Evolutionary conservation across 1,284 basidiomycete species (phyloP).

Genomic region (Heterobasidion annosum): DNA sequence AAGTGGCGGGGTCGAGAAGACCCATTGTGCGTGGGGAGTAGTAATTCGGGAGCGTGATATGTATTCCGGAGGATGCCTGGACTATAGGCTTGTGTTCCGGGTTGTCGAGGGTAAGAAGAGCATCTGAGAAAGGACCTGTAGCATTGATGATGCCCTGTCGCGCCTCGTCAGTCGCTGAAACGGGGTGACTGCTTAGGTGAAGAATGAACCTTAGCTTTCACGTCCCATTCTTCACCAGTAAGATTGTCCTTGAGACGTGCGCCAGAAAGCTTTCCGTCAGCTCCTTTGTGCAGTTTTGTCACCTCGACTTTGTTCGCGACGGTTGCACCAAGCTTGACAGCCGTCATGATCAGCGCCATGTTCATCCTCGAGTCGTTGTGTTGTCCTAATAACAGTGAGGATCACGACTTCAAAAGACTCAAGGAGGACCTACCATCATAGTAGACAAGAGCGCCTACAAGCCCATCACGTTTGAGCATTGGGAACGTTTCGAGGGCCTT

Average conservation of each 20-base stretch:
- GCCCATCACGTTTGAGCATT: constrained; percentile 89
- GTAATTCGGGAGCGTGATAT: constrained; percentile 96
- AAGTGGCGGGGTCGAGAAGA: constrained; percentile 90
- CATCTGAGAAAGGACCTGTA: constrained; percentile 91
- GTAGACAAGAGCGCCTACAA: constrained; percentile 94
- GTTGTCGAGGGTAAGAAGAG: constrained; percentile 81
- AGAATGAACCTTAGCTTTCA: constrained; percentile 66
- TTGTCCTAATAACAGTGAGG: constrained; percentile 52
- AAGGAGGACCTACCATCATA: constrained; percentile 71
- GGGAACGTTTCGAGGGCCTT: constrained; percentile 94
- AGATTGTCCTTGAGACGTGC: constrained; percentile 78
- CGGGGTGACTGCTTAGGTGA: not conserved
- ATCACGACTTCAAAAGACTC: not conserved
- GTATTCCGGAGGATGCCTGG: constrained; percentile 87
- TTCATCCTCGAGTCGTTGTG: constrained; percentile 99
- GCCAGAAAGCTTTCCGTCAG: constrained; percentile 61
- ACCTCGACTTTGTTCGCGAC: constrained; percentile 92
- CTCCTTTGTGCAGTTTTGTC: constrained; percentile 67
- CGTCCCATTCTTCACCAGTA: constrained; percentile 77
- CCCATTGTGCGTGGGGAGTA: constrained; percentile 96
- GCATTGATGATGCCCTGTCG: constrained; percentile 87
- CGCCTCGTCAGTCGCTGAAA: not conserved
- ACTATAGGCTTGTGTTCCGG: constrained; percentile 82
- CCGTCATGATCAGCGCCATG: constrained; percentile 88
- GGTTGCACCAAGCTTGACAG: constrained; percentile 87